A percentile compares a stretch with the other conserved stretches of the same genome.
Conservation (phyloP, 164 flowering plant species). For the Akebia trifoliata region DNA sequence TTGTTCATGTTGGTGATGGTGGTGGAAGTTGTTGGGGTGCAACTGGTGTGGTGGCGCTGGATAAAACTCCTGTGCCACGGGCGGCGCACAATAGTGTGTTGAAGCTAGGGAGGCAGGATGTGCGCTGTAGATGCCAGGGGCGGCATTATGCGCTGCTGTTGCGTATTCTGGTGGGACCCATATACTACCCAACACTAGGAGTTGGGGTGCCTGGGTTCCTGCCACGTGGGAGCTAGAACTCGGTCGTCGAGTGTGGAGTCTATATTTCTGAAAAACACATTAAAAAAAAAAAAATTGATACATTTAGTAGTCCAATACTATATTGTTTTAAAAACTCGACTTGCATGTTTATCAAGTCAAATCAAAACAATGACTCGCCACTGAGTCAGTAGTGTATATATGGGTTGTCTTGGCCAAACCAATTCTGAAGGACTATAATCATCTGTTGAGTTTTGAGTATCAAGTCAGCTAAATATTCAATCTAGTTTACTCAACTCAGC, state of each 20-base stretch:
- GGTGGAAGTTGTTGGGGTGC: constrained; percentile 42
- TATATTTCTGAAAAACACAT: constrained; percentile 66
- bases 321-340: not conserved
- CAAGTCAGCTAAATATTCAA: no score
- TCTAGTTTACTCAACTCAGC: no score
- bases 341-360: not conserved
- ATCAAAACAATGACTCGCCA: not conserved
- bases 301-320: not conserved
- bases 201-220: constrained; percentile 59
- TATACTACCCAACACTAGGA: constrained; percentile 90
- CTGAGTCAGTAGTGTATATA: no score
- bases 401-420: no score
- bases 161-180: constrained; percentile 98
- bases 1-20: constrained; percentile 49
- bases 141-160: constrained; percentile 40
- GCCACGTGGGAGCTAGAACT: constrained; percentile 73
- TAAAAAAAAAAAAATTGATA: not conserved
- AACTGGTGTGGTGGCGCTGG: constrained; percentile 30
- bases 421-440: no score
- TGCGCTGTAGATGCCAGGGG: constrained; percentile 53
- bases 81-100: constrained; percentile 44
- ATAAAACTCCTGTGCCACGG: constrained; percentile 50
- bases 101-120: constrained; percentile 46
- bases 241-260: constrained; percentile 94
- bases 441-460: no score